Percentiles rank a stretch among this genome's conserved stretches.
phyloP scores from a whole-genome alignment of 192 early-diverging fungal species.

The Backusella westeae region DNA sequence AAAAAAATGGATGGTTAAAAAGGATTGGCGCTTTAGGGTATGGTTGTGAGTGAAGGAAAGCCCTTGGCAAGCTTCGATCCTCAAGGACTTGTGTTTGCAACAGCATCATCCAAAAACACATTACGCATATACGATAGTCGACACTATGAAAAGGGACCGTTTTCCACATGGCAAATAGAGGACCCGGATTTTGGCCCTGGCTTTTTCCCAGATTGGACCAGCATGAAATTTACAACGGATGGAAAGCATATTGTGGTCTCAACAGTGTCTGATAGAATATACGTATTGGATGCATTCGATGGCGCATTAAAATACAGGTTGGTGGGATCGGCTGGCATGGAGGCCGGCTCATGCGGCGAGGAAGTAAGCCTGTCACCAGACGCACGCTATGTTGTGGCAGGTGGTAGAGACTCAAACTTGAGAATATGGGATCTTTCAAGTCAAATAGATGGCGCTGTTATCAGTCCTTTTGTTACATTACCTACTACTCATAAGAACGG shows the following conservation, averaged over 20 bases:
- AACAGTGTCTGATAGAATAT: conserved; percentile 55
- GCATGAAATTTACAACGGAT: conserved; percentile 71
- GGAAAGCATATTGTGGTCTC: conserved; percentile 72
- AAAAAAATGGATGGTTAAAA: background rate
- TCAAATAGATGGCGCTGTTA: background rate
- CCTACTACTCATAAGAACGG: background rate
- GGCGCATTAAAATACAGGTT: conserved; percentile 44
- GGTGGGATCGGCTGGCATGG: conserved; percentile 41
- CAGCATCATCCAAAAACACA: conserved; percentile 46
- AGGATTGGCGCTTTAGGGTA: conserved; percentile 29
- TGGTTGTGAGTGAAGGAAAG: conserved; percentile 34
- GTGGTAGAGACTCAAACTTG: conserved; percentile 33
- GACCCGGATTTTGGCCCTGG: conserved; percentile 24
- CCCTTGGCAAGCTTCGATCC: conserved; percentile 77
- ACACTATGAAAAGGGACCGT: conserved; percentile 43
- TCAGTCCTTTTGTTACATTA: background rate
- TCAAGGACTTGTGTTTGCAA: conserved; percentile 75
- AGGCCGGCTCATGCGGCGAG: conserved; percentile 39
- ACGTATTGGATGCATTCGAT: conserved; percentile 68
- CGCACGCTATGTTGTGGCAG: conserved; percentile 66
- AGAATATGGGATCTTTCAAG: conserved; percentile 12
- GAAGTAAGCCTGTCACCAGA: conserved; percentile 70
- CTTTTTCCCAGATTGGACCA: conserved; percentile 45
- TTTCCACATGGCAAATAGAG: conserved; percentile 34
- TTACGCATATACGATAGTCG: conserved; percentile 75